Evolutionary conservation across 108 stramenopile genomes (phyloP).

Genomic region (Halocafeteria seosinensis): DNA sequence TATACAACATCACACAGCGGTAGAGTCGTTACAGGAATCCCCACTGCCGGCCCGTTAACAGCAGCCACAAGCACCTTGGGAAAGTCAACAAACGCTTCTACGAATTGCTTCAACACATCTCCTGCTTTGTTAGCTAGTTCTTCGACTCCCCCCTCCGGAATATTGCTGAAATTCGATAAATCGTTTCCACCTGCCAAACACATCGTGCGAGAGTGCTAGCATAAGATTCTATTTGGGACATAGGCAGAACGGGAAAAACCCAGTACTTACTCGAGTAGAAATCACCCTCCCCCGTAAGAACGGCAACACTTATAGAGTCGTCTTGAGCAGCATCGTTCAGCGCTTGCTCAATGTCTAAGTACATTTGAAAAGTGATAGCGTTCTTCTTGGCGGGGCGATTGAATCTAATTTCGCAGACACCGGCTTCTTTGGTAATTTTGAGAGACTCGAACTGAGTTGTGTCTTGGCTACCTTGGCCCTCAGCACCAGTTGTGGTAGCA

Average conservation of each 20-base stretch:
- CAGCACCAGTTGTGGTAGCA: neutral
- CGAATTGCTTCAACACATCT: constrained; percentile 2
- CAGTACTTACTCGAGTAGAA: too few species aligned
- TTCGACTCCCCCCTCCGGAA: neutral
- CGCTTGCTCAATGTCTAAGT: constrained; percentile 28
- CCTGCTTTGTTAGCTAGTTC: neutral
- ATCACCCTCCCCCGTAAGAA: constrained; percentile 36
- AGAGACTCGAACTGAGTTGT: neutral
- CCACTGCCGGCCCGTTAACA: constrained; percentile 48
- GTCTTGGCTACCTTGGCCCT: too few species aligned
- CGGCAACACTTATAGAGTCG: constrained; percentile 22
- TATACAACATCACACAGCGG: constrained; percentile 36
- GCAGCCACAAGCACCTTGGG: constrained; percentile 40
- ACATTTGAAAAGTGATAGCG: constrained; percentile 30
- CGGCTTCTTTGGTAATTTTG: neutral
- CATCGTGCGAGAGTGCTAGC: neutral
- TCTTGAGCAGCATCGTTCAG: constrained; percentile 22
- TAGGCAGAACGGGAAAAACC: constrained; percentile 14
- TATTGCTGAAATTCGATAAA: neutral
- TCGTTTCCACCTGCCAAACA: neutral
- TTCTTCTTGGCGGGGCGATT: constrained; percentile 31
- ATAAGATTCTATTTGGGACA: constrained; percentile 29
- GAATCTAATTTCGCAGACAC: constrained; percentile 11
- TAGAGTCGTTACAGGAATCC: constrained; percentile 37
- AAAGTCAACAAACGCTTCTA: constrained; percentile 26